A percentile compares a stretch with the other conserved stretches of the same genome.
Evolutionary conservation across 768 basidiomycete genomes (phyloP).

Genomic region (Kwoniella heveanensis): DNA sequence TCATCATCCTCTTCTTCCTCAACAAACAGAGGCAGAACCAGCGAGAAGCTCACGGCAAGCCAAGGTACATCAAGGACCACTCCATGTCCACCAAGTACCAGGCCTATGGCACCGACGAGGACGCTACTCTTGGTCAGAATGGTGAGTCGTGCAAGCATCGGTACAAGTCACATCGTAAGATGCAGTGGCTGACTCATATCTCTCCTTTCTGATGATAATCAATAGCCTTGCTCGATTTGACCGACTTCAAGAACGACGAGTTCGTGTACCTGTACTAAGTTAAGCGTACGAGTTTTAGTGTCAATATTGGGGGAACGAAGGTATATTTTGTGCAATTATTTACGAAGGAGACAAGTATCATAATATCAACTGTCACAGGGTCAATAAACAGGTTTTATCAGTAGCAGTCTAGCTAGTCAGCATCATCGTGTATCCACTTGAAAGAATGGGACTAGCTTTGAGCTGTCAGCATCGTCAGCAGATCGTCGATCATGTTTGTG

Average conservation of each 20-base stretch:
- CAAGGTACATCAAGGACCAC: slow-evolving; percentile 44
- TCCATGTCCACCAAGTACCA: slow-evolving; percentile 40
- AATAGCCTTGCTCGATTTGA: slow-evolving; percentile 30
- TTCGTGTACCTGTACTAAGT: slow-evolving; percentile 26
- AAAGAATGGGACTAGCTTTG: neutral
- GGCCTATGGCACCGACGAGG: slow-evolving; percentile 22
- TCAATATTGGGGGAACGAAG: neutral
- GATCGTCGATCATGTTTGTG: too few species aligned
- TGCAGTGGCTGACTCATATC: neutral
- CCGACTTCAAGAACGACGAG: slow-evolving; percentile 37
- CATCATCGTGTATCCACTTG: neutral
- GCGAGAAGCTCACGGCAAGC: slow-evolving; percentile 51
- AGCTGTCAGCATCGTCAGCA: too few species aligned
- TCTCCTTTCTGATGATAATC: neutral
- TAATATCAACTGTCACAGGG: neutral
- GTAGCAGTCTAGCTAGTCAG: neutral
- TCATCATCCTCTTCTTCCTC: slow-evolving; percentile 33
- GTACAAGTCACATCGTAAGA: too few species aligned
- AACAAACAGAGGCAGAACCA: slow-evolving; percentile 52
- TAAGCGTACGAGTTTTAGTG: neutral
- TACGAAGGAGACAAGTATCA: neutral
- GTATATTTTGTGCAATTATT: neutral
- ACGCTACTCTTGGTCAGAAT: slow-evolving; percentile 21
- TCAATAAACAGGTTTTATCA: neutral
- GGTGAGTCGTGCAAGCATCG: slow-evolving; percentile 4